Evolutionary conservation across 495 filamentous ascomycete species (phyloP).

Genomic region (Penicillium canariense): DNA sequence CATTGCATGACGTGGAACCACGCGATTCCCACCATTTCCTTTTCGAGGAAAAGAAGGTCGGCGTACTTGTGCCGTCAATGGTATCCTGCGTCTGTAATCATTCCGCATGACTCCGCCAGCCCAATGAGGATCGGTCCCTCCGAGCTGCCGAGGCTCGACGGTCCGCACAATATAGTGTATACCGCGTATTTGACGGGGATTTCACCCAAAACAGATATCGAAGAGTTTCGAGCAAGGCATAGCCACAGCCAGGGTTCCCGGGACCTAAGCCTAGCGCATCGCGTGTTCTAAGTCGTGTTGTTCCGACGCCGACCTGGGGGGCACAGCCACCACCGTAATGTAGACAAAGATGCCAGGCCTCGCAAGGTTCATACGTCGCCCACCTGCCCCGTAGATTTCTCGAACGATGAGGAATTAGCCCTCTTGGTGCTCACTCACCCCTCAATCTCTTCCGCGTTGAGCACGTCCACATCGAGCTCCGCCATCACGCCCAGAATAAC

Average conservation of each 20-base stretch:
- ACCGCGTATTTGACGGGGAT: background rate
- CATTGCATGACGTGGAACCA: background rate
- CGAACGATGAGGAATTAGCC: background rate
- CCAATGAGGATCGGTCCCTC: background rate
- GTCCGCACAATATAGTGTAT: background rate
- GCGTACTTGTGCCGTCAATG: background rate
- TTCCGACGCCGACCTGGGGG: background rate
- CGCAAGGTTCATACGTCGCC: background rate
- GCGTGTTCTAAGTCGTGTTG: background rate
- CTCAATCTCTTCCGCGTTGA: constrained; percentile 39
- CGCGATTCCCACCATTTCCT: background rate
- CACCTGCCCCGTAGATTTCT: background rate
- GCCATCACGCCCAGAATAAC: constrained; percentile 83
- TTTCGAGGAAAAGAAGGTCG: constrained; percentile 1
- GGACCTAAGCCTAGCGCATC: background rate
- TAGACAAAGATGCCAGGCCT: background rate
- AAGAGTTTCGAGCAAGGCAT: background rate
- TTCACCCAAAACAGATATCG: background rate
- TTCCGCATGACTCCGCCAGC: background rate
- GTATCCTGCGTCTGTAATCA: background rate
- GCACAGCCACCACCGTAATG: background rate
- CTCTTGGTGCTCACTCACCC: constrained; percentile 15
- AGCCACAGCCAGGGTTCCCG: background rate
- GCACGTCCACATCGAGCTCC: constrained; percentile 83
- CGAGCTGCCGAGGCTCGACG: background rate